These are phyloP conservation scores for Tolypocladium pustulatum DNA, from an alignment of 2,329 filamentous ascomycete species.

Conservation along the genomic window DNA sequence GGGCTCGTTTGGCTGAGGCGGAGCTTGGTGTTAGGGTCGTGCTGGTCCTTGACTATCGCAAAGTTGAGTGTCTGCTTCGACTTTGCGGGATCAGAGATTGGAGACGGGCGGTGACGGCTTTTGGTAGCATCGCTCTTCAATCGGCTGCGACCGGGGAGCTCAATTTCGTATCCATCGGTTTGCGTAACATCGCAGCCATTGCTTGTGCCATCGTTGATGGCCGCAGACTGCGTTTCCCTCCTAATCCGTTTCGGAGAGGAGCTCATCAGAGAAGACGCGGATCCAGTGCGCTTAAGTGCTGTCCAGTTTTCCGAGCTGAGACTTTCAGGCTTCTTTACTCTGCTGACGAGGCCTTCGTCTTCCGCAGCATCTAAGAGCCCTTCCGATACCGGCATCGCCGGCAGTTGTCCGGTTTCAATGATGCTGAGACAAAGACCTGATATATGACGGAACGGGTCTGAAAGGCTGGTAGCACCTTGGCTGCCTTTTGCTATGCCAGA, in stretches of 20 bases:
- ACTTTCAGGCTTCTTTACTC: slow-evolving; percentile 7
- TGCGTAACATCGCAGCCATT: neutral
- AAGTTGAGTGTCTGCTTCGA: slow-evolving; percentile 46
- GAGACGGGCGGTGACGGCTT: neutral
- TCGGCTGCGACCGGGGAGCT: neutral
- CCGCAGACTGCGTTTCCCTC: neutral
- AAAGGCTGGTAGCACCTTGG: neutral
- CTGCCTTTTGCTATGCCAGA: neutral
- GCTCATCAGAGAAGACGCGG: neutral
- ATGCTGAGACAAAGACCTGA: slow-evolving; percentile 32
- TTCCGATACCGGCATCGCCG: slow-evolving; percentile 24
- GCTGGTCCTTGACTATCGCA: slow-evolving; percentile 66
- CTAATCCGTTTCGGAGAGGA: slow-evolving; percentile 1
- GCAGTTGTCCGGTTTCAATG: slow-evolving; percentile 24
- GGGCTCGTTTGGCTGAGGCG: slow-evolving; percentile 56
- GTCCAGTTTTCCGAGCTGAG: slow-evolving; percentile 16
- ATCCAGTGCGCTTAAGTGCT: slow-evolving; percentile 2
- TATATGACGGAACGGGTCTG: neutral
- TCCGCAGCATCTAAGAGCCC: slow-evolving; percentile 30
- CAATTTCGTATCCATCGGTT: neutral
- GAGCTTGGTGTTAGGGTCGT: slow-evolving; percentile 50
- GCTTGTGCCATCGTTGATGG: neutral
- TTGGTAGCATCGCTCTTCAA: neutral
- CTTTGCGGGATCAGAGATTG: neutral
- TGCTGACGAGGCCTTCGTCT: slow-evolving; percentile 21